These are phyloP conservation scores for Scheffersomyces stambukii DNA, from an alignment of 1,139 yeast genomes.

Conservation along the genomic window DNA sequence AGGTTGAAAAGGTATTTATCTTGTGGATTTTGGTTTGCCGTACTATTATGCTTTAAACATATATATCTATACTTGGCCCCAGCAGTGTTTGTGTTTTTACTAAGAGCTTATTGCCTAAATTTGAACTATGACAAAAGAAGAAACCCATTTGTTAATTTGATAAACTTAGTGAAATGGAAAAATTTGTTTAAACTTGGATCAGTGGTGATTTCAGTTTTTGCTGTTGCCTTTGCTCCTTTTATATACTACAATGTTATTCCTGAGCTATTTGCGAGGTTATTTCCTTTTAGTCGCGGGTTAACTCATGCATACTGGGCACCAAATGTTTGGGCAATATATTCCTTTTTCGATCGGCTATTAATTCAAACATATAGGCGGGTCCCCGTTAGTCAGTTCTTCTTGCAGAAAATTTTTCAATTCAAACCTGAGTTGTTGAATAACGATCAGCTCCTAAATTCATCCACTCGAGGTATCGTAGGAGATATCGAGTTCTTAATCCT, in stretches of 20 bases:
- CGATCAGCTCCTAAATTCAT: conserved; percentile 27
- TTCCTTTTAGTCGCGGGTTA: conserved; percentile 92
- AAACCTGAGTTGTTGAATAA: conserved; percentile 23
- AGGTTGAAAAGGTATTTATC: conserved; percentile 51
- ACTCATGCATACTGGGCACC: conserved; percentile 99
- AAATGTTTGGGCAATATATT: conserved; percentile 91
- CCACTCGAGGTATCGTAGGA: conserved; percentile 89
- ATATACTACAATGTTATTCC: conserved; percentile 59
- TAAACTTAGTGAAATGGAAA: conserved; percentile 51
- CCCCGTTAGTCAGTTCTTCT: conserved; percentile 41
- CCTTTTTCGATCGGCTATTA: conserved; percentile 74
- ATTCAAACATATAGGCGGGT: conserved; percentile 46
- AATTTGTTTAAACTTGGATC: conserved; percentile 59
- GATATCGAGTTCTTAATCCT: conserved; percentile 78
- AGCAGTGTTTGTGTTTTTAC: conserved; percentile 76
- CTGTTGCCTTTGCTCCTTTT: conserved; percentile 79
- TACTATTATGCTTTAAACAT: conserved; percentile 87
- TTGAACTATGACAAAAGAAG: conserved; percentile 29
- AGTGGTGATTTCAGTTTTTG: conserved; percentile 61
- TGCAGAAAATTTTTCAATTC: conserved; percentile 30
- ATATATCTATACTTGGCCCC: conserved; percentile 93
- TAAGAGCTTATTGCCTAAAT: conserved; percentile 65
- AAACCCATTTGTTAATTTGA: conserved; percentile 18
- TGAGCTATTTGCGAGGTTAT: conserved; percentile 63
- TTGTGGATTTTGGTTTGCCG: conserved; percentile 73